Evolutionary conservation across 805 yeast genomes (phyloP), one percentile per base, ranked within the genome.

Genomic region (Candida patagonica): DNA sequence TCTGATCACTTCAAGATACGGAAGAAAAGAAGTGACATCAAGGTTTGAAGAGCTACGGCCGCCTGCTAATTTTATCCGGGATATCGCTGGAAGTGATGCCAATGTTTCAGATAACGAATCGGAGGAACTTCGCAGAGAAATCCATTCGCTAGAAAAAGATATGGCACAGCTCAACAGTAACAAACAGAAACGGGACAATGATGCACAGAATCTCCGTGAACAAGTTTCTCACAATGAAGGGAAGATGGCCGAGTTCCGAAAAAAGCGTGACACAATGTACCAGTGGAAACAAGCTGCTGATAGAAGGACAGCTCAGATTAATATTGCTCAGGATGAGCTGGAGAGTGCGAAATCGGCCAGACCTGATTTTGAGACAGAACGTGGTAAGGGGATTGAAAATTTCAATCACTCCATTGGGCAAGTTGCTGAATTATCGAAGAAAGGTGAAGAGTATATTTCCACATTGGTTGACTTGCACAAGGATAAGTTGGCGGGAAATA

Each of bases 1-100:
- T 8, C 61, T 82, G 12, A 61, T 56, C 6, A 65, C 65, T 45
- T 87, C 96, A 1, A 57, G 55, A 13, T 86, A 80, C 59, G 94
- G 94, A 20, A 57, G 64, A 2, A 66, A 61, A 46, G 83, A 77
- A 51, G 60, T 68, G 2, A 65, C 71, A 54, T 67, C 68, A 2
- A 22, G 42, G 12, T 35, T 29, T n/a, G 40, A 30, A 5, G 10
- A 20, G 5, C 29, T 30, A 17, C 17, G 22, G 2, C 17, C 8
- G 6, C 17, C 35, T n/a, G 21, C 15, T 15, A n/a, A 24, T 15
- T 29, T 30, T 20, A 31, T 23, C 15, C 29, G 40, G n/a, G 26
- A 15, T 12, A 26, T 38, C 13, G 41, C 26, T 2, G 37, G 39
- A 33, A 27, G 27, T 8, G 31, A 8, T 8, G 7, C 7, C n/a